Evolutionary conservation across 441 rosid species (phyloP), one percentile per base, ranked within the genome.

Genomic region (Populus hybrid): DNA sequence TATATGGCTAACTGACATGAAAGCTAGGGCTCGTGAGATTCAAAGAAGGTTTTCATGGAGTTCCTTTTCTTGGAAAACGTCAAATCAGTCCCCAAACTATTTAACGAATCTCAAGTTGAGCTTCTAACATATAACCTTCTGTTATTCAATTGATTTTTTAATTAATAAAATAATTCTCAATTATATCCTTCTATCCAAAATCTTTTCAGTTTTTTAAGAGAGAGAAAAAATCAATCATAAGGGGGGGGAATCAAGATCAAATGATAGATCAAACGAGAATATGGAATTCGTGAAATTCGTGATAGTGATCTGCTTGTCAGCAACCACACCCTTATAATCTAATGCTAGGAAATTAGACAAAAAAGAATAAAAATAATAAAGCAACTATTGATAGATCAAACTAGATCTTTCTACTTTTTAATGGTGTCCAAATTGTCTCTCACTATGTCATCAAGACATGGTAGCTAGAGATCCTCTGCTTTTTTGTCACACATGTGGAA

Each of bases 271-370:
- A 38, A 38, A 38, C 42, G 11, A 38, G 42, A 38, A 38, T 38
- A 38, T 38, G 42, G 42, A 38, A 2, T 38, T 38, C 42, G 36
- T 69, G 11, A 14, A 69, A 69, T 70, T 40, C 7, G 42, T 6
- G 74, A 21, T 59, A 61, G 79, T 76, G 79, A 70, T 19, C 50
- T 57, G 35, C 79, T 16, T 50, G 71, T 64, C 72, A 71, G 79
- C 79, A 75, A 53, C 67, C 79, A 35, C 38, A 35, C 38, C 70
- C 30, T 35, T 8, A 28, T 36, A 10, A 5, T 12, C 8, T 42
- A 18, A 75, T 8, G 64, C 12, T 26, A 24, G 7, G 64, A 63
- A 36, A 50, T 26, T 38, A 21, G 19, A 34, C 9, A 75, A 57
- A 32, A 7, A 3, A 35, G 6, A 12, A 50, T 50, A 50, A 50